Conservation (phyloP, 2,329 filamentous ascomycete genomes). For the Tolypocladium inflatum region DNA sequence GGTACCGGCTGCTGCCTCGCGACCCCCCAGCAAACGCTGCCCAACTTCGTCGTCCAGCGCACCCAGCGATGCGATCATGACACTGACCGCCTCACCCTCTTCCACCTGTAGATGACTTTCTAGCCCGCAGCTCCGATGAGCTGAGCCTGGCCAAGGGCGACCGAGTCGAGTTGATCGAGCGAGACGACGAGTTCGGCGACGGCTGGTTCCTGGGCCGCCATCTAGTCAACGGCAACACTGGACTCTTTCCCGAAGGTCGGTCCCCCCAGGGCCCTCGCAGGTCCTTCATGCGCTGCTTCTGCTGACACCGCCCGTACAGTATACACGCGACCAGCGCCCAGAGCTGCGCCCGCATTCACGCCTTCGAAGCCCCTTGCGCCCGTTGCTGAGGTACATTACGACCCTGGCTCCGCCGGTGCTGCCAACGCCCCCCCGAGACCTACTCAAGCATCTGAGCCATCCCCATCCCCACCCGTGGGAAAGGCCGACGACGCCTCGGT, state of each 20-base stretch:
- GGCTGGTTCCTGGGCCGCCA: conserved; percentile 78
- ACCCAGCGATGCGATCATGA: background rate
- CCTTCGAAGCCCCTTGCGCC: conserved; percentile 19
- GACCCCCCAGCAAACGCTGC: background rate
- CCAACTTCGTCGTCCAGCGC: background rate
- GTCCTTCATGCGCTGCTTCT: conserved; percentile 4
- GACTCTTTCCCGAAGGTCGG: conserved; percentile 76
- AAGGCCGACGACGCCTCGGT: conserved; percentile 17
- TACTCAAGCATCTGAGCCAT: conserved; percentile 19
- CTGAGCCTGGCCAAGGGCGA: conserved; percentile 79
- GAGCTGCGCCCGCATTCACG: conserved; percentile 22
- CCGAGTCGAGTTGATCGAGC: conserved; percentile 72
- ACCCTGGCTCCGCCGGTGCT: conserved; percentile 10
- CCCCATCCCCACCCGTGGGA: conserved; percentile 20
- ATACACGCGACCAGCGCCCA: conserved; percentile 51
- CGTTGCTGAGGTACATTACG: conserved; percentile 19
- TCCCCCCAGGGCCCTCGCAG: conserved; percentile 3
- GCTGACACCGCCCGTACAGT: conserved; percentile 31
- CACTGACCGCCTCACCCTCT: background rate
- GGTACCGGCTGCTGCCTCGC: conserved; percentile 11
- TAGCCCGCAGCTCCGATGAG: conserved; percentile 86
- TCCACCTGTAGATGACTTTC: conserved; percentile 66
- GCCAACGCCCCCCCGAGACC: conserved; percentile 14
- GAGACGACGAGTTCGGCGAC: conserved; percentile 82
- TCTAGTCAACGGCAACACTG: conserved; percentile 61